Conservation (phyloP, 2,329 filamentous ascomycete genomes). For the Chrysosporium keratinophilum region DNA sequence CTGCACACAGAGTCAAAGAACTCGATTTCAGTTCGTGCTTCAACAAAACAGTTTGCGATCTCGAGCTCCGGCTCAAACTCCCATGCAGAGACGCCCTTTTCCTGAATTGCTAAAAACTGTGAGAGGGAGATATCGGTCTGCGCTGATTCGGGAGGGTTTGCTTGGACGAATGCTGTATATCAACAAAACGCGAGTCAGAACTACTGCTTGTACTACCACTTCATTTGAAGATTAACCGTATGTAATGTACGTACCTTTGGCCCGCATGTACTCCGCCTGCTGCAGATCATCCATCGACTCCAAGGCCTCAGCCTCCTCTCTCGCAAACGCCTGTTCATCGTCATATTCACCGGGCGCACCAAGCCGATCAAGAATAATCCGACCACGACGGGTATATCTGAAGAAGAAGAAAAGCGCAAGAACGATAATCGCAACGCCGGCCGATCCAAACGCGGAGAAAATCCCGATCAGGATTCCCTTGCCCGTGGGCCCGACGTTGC, state of each 20-base stretch:
- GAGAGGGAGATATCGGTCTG: conserved; percentile 96
- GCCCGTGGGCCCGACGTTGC: conserved; percentile 46
- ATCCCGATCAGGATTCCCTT: conserved; percentile 89
- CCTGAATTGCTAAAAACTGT: conserved; percentile 94
- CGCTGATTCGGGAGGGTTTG: conserved; percentile 86
- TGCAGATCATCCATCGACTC: conserved; percentile 93
- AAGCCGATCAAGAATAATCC: conserved; percentile 88
- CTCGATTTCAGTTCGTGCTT: conserved; percentile 91
- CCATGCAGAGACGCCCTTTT: conserved; percentile 99
- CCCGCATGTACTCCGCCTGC: conserved; percentile 79
- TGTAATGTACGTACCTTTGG: conserved; percentile 91
- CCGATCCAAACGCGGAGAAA: conserved; percentile 86
- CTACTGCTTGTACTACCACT: background rate
- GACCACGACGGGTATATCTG: conserved; percentile 73
- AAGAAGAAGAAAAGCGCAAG: conserved; percentile 85
- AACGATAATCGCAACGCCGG: conserved; percentile 68
- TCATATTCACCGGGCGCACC: conserved; percentile 92
- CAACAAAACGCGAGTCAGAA: conserved; percentile 16
- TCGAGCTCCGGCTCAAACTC: conserved; percentile 98
- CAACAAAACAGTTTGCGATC: conserved; percentile 97
- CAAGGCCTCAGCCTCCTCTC: conserved; percentile 89
- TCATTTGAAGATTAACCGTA: conserved; percentile 2
- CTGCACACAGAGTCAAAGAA: conserved; percentile 98
- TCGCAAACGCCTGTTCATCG: conserved; percentile 87
- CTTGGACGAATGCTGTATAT: conserved; percentile 71